Conservation (phyloP, 2,329 filamentous ascomycete genomes). For the Diaporthe sp. region DNA sequence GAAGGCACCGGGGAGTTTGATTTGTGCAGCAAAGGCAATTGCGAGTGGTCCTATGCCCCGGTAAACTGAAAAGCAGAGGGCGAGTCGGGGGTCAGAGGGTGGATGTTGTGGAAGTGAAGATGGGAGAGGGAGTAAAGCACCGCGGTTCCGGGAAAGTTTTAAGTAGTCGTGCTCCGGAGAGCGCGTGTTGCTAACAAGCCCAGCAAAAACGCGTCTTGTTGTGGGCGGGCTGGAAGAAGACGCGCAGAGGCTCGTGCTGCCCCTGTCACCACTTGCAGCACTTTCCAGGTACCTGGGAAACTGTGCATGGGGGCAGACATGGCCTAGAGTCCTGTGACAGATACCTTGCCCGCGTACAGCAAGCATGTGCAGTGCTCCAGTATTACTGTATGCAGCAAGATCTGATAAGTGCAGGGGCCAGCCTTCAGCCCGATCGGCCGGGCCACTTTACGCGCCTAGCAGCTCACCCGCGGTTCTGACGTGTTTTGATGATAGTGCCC, state of each 20-base stretch:
- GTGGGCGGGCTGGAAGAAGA: conserved; percentile 27
- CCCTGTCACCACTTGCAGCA: conserved; percentile 29
- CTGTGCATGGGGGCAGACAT: background rate
- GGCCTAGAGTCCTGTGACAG: background rate
- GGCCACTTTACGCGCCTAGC: conserved; percentile 31
- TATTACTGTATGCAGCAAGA: conserved; percentile 4
- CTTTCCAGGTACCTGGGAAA: conserved; percentile 26
- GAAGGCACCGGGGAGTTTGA: background rate
- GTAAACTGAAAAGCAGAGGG: conserved; percentile 12
- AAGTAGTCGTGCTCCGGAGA: conserved; percentile 40
- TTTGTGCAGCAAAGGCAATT: conserved; percentile 13
- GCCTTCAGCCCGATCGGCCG: background rate
- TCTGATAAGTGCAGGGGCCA: conserved; percentile 25
- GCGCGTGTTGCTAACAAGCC: conserved; percentile 37
- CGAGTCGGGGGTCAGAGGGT: background rate
- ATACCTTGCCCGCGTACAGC: conserved; percentile 1
- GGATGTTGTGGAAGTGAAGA: conserved; percentile 29
- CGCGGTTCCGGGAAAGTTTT: conserved; percentile 37
- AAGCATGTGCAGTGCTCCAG: background rate
- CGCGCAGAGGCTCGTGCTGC: conserved; percentile 39
- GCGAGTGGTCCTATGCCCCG: background rate
- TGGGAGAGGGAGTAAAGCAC: conserved; percentile 17
- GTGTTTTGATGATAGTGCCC: conserved; percentile 7
- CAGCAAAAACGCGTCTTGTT: conserved; percentile 37
- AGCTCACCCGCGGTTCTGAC: conserved; percentile 15